phyloP scores from a whole-genome alignment of 2,329 filamentous ascomycete species.

The Cladosporium velox region DNA sequence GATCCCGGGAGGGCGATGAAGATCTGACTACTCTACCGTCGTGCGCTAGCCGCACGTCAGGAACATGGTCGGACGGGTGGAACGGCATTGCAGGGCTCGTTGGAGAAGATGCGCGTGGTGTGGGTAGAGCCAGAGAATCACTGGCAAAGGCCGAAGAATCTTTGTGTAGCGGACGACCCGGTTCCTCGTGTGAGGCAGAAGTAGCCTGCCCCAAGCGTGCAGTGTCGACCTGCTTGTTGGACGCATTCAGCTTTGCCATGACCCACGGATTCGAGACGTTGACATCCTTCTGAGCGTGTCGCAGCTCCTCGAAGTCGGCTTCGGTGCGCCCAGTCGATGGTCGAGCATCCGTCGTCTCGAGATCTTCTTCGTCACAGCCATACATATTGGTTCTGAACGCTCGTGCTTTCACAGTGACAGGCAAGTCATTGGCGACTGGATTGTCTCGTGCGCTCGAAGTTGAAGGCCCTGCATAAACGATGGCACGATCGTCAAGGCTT shows the following conservation, averaged over 20 bases:
- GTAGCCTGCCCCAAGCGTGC: neutral
- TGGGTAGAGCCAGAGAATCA: constrained; percentile 26
- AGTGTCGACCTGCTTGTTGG: constrained; percentile 4
- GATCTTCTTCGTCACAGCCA: constrained; percentile 40
- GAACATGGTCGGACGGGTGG: constrained; percentile 29
- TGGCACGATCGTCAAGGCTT: neutral
- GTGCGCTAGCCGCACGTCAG: constrained; percentile 26
- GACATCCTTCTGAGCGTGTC: constrained; percentile 37
- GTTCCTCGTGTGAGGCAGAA: neutral
- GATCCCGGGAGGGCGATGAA: neutral
- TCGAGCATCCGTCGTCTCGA: constrained; percentile 27
- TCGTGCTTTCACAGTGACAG: neutral
- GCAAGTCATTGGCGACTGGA: neutral
- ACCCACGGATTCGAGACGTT: constrained; percentile 52
- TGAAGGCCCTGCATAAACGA: neutral
- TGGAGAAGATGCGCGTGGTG: constrained; percentile 38
- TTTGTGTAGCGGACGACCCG: neutral
- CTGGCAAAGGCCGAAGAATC: neutral
- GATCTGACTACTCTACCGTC: constrained; percentile 27
- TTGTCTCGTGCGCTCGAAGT: neutral
- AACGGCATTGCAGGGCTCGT: constrained; percentile 23
- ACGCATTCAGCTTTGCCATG: constrained; percentile 49
- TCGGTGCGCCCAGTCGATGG: constrained; percentile 25
- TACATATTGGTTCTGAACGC: constrained; percentile 39
- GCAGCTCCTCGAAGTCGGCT: constrained; percentile 36